These are phyloP conservation scores for Ophiostoma australiae DNA, from an alignment of 2,329 filamentous ascomycete species.

Conservation along the genomic window DNA sequence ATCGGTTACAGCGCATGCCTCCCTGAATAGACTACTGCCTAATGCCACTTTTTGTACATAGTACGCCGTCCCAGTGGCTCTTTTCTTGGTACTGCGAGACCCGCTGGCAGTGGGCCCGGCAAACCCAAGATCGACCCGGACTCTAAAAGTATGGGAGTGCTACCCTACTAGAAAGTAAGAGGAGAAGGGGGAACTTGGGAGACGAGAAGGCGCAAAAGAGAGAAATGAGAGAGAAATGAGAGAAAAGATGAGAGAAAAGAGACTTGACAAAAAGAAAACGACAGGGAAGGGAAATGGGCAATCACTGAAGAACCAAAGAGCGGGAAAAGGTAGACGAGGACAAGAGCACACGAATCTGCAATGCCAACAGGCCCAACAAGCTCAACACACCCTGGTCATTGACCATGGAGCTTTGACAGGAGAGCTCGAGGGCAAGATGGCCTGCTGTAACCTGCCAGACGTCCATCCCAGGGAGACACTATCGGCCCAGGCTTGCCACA, in stretches of 20 bases:
- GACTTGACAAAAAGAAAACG: not conserved
- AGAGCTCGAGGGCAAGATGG: not conserved
- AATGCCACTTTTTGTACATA: not conserved
- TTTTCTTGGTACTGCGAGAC: conserved; percentile 11
- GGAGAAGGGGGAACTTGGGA: not conserved
- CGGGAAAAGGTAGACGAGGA: not conserved
- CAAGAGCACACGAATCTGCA: not conserved
- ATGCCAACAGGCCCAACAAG: not conserved
- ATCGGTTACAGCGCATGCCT: not conserved
- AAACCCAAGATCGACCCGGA: conserved; percentile 25
- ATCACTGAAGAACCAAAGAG: not conserved
- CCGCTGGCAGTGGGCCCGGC: conserved; percentile 23
- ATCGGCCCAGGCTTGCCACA: not conserved
- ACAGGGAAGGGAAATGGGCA: not conserved
- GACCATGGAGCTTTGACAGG: not conserved
- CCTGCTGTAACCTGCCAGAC: not conserved
- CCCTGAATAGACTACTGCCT: not conserved
- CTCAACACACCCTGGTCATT: not conserved
- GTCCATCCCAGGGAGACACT: not conserved
- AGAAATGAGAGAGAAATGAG: conserved; percentile 11
- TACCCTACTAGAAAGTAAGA: not conserved
- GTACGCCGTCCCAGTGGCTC: not conserved
- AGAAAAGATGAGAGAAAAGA: not conserved
- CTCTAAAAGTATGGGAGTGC: conserved; percentile 20
- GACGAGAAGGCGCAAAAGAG: not conserved